Base-by-base conservation (phyloP, 2,329 filamentous ascomycete genomes). In the Stemphylium lycopersici region DNA sequence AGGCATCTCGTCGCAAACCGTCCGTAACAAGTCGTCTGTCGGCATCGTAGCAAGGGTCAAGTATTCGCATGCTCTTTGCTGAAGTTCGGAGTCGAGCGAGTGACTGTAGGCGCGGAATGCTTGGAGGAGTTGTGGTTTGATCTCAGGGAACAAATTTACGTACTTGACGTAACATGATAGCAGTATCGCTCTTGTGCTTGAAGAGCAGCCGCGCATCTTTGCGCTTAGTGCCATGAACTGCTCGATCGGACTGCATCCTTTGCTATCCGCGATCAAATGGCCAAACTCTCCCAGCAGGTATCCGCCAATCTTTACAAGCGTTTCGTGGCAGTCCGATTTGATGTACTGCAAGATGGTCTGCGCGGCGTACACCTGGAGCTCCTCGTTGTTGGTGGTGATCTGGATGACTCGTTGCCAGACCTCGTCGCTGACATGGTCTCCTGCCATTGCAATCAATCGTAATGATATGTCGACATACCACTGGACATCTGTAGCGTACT, bases 381-480 rank as follows among this genome's bases (percentile, higher is more conserved):
- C 93, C 76, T 99, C 95, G 75, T 99, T 99, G 80, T 99, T 99
- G 49, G 95, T 98, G 55, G 98, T 93, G 66, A 99, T 98, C 75
- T 99, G 95, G 59, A 96, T 97, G 51, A 99, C 93, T 66, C 95
- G 88, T 75, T 99, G 95, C 95, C 95, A 99, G 15, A 99, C 95
- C 77, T 99, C 95, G 61, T 99, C 96, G 76, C 93, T 98, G 65
- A 99, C 93, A 74, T 99, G 95, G 70, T 99, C 95, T 63, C 95
- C 95, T 3, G 96, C 95, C 86, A 98, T 93, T 54, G 93, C 92
- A 55, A 99, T 93, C 47, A 99, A 84, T 51, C 93, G 87, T 63
- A 99, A 82, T 10, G 95, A 96, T 65, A 98, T 97, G 72, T 99
- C 93, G 59, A 99, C 96, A 75, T 99, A 99, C 95, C 95, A 99